Evolutionary conservation across 345 rosid genomes (phyloP).

Genomic region (Noccaea caerulescens): DNA sequence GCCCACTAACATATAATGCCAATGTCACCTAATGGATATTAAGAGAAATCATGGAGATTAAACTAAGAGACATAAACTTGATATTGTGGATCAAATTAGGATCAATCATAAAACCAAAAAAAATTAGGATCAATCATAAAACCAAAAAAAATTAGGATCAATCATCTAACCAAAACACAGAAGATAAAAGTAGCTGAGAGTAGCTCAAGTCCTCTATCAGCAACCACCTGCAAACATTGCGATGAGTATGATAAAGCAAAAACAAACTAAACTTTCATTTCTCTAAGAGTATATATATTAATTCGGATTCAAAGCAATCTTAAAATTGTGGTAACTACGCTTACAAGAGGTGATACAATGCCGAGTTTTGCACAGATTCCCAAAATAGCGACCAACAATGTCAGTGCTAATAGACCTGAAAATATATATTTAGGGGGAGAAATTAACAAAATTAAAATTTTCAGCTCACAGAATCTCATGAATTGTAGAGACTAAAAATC

Average conservation of each 20-base stretch:
- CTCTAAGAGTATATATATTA: background rate
- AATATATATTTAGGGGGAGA: background rate
- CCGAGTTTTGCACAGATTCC: constrained; percentile 61
- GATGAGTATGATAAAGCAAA: constrained; percentile 15
- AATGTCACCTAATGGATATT: constrained; percentile 57
- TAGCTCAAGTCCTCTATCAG: constrained; percentile 84
- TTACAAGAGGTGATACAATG: constrained; percentile 64
- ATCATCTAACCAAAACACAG: constrained; percentile 70
- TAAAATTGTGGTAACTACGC: constrained; percentile 10
- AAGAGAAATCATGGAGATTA: constrained; percentile 11
- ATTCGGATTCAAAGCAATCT: background rate
- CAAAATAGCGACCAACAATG: constrained; percentile 60
- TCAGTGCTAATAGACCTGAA: constrained; percentile 63
- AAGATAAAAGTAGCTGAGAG: constrained; percentile 74
- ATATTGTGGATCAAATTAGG: background rate
- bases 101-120: constrained; percentile 60
- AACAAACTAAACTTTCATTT: background rate
- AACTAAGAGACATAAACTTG: background rate
- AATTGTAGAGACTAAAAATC: background rate
- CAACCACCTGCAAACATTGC: constrained; percentile 57
- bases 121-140: constrained; percentile 42
- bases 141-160: constrained; percentile 47
- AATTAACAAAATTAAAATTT: constrained; percentile 4
- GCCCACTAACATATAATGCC: constrained; percentile 64
- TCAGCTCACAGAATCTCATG: constrained; percentile 7